Base-by-base conservation (phyloP, 768 basidiomycete genomes). In the Amanita inopinata region DNA sequence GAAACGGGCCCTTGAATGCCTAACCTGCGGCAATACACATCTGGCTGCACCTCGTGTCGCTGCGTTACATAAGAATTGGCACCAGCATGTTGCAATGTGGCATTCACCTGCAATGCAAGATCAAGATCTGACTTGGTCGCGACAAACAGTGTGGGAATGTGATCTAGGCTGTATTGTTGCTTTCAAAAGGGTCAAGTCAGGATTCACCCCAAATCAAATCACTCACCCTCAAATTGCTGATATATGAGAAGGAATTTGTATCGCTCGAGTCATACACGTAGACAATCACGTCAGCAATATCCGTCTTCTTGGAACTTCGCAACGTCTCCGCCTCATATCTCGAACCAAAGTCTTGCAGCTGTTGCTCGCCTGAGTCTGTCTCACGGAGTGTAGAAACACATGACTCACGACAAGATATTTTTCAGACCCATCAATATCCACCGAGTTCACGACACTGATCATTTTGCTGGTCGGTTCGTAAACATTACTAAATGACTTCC, bases 91-190 rank as follows among this genome's bases (percentile, higher is more conserved):
- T 23, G 19, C 33, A 46, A 40, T 31, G 43, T 35, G 19, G 44
- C 44, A 54, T 70, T 48, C 45, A 84, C 89, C 75, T 96, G 94
- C 52, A 93, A 76, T 8, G 94, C 94, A 38, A 99, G 79, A 61
- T 99, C 94, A 19, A 96, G 75, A 60, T 99, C 94, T 4, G 91
- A 93, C 64, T 99, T 99, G 28, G 94, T 98, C n/a, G 94, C 94
- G 18, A 99, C 92, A 59, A 98, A 97, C 27, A 98, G 64, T 8
- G 88, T 92, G 18, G 94, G 93, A 58, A 97, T 88, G 59, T 90
- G 85, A 58, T 97, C 91, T 22, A 96, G 68, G 50, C 78, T 90
- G 59, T 97, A 94, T 74, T 93, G 91, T 88, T 97, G 93, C 91
- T 96, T 62, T 25, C 40, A 12, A 33, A 43, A 56, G 28, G 34